Conservation (phyloP, 345 rosid genomes). For the Arabidopsis suecica region DNA sequence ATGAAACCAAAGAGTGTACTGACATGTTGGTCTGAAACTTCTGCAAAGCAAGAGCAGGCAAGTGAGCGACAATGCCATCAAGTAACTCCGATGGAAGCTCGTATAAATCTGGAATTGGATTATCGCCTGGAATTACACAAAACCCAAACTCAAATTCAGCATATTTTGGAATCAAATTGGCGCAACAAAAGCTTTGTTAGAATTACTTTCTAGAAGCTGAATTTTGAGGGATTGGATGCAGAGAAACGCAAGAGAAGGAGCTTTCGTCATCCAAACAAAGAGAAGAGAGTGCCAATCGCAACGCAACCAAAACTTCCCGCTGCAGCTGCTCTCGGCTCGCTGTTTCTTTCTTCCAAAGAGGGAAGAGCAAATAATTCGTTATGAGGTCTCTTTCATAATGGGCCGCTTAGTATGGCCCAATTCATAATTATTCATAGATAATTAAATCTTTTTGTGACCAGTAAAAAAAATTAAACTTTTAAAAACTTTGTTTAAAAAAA, state of each 20-base stretch:
- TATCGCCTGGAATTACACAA: slow-evolving; percentile 49
- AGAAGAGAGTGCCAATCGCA: slow-evolving; percentile 3
- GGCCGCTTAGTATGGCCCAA: background rate
- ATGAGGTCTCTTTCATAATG: background rate
- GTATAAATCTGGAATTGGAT: slow-evolving; percentile 51
- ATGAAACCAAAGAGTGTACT: slow-evolving; percentile 29
- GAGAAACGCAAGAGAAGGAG: slow-evolving; percentile 64
- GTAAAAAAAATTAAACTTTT: too few relatives aligned
- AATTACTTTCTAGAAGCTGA: slow-evolving; percentile 61
- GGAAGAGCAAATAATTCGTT: too few relatives aligned
- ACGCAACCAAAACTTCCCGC: slow-evolving; percentile 11
- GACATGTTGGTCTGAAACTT: slow-evolving; percentile 67
- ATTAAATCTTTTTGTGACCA: too few relatives aligned
- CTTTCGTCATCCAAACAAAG: slow-evolving; percentile 45
- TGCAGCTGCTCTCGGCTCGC: background rate
- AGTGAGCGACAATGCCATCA: slow-evolving; percentile 51
- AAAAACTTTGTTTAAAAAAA: too few relatives aligned
- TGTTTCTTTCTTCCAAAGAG: background rate
- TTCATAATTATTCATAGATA: background rate
- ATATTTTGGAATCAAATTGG: background rate
- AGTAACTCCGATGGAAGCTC: slow-evolving; percentile 73
- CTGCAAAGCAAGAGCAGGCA: slow-evolving; percentile 74
- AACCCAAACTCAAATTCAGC: background rate
- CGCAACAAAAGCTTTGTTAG: too few relatives aligned
- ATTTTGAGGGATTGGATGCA: slow-evolving; percentile 51